Evolutionary conservation across 176 grass and related monocot species (phyloP), one percentile per base, ranked within the genome.

Genomic region (Triticum timopheevii): DNA sequence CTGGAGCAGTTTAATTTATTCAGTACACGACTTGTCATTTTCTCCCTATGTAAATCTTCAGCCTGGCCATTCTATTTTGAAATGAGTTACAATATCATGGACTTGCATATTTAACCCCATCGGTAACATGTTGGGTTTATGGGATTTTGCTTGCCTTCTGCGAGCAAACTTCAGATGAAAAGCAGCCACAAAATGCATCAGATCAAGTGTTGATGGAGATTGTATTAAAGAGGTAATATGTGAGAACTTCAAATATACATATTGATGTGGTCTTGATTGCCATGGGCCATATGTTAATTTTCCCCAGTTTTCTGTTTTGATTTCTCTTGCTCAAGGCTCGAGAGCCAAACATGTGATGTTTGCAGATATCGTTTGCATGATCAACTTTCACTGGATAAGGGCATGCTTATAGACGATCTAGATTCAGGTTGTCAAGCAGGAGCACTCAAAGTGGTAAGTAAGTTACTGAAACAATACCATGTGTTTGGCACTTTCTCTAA

Each of bases 191-290:
- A 52, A 80, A 90, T 92, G 6, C 67, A 44, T 82, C 95, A 58
- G 83, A 85, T 65, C 89, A 95, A 81, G 52, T 82, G 54, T 71
- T 98, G 86, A 61, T 89, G 73, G 93, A 95, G 88, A 90, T 87
- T 58, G 87, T 95, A 35, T 84, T 88, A 24, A 74, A 83, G 70
- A 95, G 89, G 95, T 93, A 93, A 82, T 20, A n/a, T 69, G 27
- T 84, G 35, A 61, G 22, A 31, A 69, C 10, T 66, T 66, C 15
- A 16, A 66, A 6, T 66, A 42, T 80, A 31, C 42, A 65, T 23
- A 58, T 31, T 71, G 34, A 54, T 65, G n/a, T 73, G 20, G 20
- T 66, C 28, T 65, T 85, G 61, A 78, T 61, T 76, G 2, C 36
- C 19, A 31, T 78, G 22, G 50, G 54, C 19, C 42, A 83, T 28